These are phyloP conservation scores for Daucus carota DNA, from an alignment of 129 eudicot genomes.

Conservation along the genomic window DNA sequence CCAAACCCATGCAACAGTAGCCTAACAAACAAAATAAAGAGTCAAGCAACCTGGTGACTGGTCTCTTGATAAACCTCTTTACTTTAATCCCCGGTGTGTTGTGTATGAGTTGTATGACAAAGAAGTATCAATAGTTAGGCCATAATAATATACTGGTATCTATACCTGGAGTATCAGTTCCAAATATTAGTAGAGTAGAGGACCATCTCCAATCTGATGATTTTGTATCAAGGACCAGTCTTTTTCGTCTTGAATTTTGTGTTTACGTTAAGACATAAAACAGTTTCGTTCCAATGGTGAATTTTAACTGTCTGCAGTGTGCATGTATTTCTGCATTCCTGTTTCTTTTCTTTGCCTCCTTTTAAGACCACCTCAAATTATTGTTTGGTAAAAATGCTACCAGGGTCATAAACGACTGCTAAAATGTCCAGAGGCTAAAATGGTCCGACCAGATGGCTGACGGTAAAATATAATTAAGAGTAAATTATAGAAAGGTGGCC, in stretches of 20 bases:
- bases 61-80: not conserved
- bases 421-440: too few relatives aligned
- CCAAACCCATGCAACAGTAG: too few relatives aligned
- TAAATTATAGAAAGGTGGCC: too few relatives aligned
- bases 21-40: too few relatives aligned
- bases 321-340: not conserved
- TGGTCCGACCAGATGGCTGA: too few relatives aligned
- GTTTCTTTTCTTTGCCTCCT: too few relatives aligned
- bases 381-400: too few relatives aligned
- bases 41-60: too few relatives aligned
- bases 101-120: not conserved
- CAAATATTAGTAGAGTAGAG: not conserved
- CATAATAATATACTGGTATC: not conserved
- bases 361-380: too few relatives aligned
- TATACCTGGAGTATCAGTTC: not conserved
- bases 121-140: not conserved
- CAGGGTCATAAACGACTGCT: too few relatives aligned
- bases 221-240: not conserved
- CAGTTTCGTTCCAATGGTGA: not conserved
- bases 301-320: not conserved
- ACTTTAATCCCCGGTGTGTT: not conserved
- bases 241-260: not conserved
- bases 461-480: too few relatives aligned
- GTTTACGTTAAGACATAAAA: not conserved
- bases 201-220: not conserved